phyloP scores from a whole-genome alignment of 805 yeast genomes.

The Candida ficus region DNA sequence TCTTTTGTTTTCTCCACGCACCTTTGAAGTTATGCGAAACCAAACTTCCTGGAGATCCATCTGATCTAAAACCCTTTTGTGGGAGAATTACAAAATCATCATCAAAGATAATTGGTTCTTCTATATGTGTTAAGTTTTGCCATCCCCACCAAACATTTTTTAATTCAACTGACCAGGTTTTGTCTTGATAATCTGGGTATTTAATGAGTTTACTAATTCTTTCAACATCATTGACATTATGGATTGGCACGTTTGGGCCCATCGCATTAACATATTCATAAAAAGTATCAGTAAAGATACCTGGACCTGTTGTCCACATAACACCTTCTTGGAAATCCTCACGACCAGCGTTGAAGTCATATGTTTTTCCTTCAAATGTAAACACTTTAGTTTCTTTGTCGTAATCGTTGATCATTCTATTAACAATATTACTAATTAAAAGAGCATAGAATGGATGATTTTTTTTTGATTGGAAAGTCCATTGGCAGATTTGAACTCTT shows the following conservation, averaged over 20 bases:
- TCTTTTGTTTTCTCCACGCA: constrained; percentile 22
- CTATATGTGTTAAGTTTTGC: constrained; percentile 19
- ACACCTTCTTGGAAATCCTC: constrained; percentile 58
- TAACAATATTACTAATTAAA: constrained; percentile 47
- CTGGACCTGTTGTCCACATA: constrained; percentile 50
- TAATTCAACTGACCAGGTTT: constrained; percentile 8
- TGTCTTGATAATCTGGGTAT: constrained; percentile 6
- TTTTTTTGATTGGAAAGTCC: constrained; percentile 55
- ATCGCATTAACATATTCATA: constrained; percentile 14
- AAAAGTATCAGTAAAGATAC: constrained; percentile 41
- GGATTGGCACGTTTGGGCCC: neutral
- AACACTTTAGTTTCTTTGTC: constrained; percentile 7
- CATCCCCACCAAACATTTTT: constrained; percentile 14
- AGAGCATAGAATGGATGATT: constrained; percentile 57
- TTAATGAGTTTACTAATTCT: constrained; percentile 4
- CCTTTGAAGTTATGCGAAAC: constrained; percentile 10
- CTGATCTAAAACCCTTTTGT: constrained; percentile 10
- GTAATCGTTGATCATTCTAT: constrained; percentile 29
- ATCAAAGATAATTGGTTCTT: constrained; percentile 13
- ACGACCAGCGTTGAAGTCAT: constrained; percentile 41
- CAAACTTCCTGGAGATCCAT: constrained; percentile 3
- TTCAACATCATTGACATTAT: constrained; percentile 1
- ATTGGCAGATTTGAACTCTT: constrained; percentile 58
- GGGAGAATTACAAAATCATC: constrained; percentile 18
- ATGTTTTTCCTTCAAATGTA: constrained; percentile 20